Evolutionary conservation across 2,329 filamentous ascomycete genomes (phyloP).

Genomic region (Aureobasidium namibiae): DNA sequence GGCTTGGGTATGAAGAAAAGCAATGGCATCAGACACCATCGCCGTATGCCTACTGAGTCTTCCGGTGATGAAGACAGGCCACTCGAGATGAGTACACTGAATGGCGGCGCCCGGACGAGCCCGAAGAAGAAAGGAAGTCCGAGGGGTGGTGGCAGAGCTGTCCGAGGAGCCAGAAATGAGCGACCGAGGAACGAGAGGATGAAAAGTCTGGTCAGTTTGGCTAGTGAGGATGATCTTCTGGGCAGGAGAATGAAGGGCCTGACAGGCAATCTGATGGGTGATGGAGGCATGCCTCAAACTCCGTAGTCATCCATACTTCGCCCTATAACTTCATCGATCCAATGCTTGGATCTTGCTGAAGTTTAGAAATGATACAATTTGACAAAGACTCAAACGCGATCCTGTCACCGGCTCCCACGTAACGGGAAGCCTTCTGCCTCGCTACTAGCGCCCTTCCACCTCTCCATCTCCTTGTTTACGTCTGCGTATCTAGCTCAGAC

Average conservation of each 20-base stretch:
- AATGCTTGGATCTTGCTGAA: too few relatives aligned
- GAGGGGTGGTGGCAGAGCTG: constrained; percentile 13
- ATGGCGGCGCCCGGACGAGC: constrained; percentile 16
- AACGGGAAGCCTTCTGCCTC: too few relatives aligned
- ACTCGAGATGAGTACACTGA: constrained; percentile 60
- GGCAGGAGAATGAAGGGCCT: constrained; percentile 41
- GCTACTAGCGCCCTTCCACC: too few relatives aligned
- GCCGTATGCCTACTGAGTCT: constrained; percentile 46
- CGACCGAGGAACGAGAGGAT: constrained; percentile 24
- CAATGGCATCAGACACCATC: constrained; percentile 33
- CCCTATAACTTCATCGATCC: not conserved
- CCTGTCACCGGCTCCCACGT: too few relatives aligned
- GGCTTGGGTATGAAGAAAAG: not conserved
- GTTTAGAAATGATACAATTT: too few relatives aligned
- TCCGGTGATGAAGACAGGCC: constrained; percentile 74
- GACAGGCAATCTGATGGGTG: constrained; percentile 31
- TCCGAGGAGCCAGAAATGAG: constrained; percentile 15
- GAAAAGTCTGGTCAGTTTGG: constrained; percentile 37
- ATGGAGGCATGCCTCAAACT: constrained; percentile 3
- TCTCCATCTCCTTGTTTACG: too few relatives aligned
- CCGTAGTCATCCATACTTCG: not conserved
- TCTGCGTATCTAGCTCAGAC: too few relatives aligned
- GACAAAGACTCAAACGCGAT: too few relatives aligned
- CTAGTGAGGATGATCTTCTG: constrained; percentile 41
- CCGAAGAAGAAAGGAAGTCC: constrained; percentile 8